A percentile compares a stretch with the other conserved stretches of the same genome.
Conservation (phyloP, 208 protist genomes). For the Trypanosoma theileri region DNA sequence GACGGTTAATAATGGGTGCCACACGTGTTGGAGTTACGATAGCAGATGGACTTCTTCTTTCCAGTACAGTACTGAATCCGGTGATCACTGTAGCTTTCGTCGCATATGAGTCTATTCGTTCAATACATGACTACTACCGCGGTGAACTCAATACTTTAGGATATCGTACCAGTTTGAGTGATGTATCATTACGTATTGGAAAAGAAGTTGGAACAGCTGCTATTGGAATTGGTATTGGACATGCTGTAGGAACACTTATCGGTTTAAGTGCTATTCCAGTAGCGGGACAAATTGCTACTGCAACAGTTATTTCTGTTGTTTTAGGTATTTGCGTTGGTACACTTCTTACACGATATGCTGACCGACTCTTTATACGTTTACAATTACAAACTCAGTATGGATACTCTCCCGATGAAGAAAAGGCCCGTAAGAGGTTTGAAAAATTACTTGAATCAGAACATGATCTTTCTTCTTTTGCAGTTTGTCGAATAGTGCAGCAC, state of each 20-base stretch:
- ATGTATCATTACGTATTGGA: slow-evolving; percentile 55
- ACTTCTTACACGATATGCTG: slow-evolving; percentile 65
- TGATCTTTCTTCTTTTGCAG: slow-evolving; percentile 62
- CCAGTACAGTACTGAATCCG: slow-evolving; percentile 50
- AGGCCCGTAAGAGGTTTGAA: slow-evolving; percentile 61
- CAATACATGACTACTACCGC: slow-evolving; percentile 48
- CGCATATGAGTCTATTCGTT: slow-evolving; percentile 53
- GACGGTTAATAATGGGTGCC: slow-evolving; percentile 43
- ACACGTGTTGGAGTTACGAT: slow-evolving; percentile 50
- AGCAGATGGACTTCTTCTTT: slow-evolving; percentile 55
- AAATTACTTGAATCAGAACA: slow-evolving; percentile 51
- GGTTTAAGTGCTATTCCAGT: slow-evolving; percentile 60
- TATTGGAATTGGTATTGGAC: slow-evolving; percentile 59
- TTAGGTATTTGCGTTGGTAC: slow-evolving; percentile 56
- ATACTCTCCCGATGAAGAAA: slow-evolving; percentile 52
- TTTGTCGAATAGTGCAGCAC: slow-evolving; percentile 68
- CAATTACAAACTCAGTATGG: slow-evolving; percentile 67
- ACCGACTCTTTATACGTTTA: slow-evolving; percentile 56
- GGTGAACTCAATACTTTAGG: slow-evolving; percentile 59
- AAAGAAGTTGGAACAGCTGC: slow-evolving; percentile 58
- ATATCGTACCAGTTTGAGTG: slow-evolving; percentile 49
- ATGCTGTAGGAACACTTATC: slow-evolving; percentile 54
- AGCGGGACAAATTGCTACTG: slow-evolving; percentile 50
- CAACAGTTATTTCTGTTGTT: slow-evolving; percentile 56
- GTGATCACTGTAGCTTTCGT: slow-evolving; percentile 54